phyloP scores from a whole-genome alignment of 257 asterid genomes.

The Solanum arcanum region DNA sequence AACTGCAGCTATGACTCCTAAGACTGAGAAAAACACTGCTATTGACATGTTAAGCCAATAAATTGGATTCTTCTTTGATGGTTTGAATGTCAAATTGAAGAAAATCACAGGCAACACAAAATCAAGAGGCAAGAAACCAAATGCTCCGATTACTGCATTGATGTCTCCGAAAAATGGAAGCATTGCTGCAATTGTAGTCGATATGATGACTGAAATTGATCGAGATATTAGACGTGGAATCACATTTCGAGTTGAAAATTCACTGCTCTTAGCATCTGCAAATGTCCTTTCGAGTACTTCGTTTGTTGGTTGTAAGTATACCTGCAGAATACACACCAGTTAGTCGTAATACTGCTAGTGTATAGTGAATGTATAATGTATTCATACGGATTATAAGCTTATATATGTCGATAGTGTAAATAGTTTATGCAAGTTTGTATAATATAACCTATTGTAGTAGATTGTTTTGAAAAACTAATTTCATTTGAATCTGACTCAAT shows the following conservation, averaged over 20 bases:
- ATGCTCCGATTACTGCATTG: constrained; percentile 70
- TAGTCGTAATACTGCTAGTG: neutral
- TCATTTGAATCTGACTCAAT: neutral
- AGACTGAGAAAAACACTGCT: constrained; percentile 43
- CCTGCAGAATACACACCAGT: constrained; percentile 20
- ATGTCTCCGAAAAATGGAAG: constrained; percentile 88
- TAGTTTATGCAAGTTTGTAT: neutral
- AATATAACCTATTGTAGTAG: neutral
- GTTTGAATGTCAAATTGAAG: constrained; percentile 77
- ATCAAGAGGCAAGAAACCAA: constrained; percentile 88
- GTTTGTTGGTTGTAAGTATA: constrained; percentile 86
- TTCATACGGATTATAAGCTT: neutral
- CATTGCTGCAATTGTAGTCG: constrained; percentile 80
- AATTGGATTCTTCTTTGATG: constrained; percentile 35
- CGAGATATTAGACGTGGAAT: constrained; percentile 57
- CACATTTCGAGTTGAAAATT: constrained; percentile 58
- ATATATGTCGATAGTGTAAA: neutral
- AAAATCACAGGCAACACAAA: constrained; percentile 73
- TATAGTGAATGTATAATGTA: neutral
- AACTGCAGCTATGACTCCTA: constrained; percentile 56
- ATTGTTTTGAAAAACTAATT: neutral
- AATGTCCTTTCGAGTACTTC: constrained; percentile 65
- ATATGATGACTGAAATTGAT: constrained; percentile 44
- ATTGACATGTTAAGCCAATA: constrained; percentile 55
- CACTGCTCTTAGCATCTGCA: constrained; percentile 42